Base-by-base conservation (phyloP, 257 asterid species). In the Buddleja alternifolia region DNA sequence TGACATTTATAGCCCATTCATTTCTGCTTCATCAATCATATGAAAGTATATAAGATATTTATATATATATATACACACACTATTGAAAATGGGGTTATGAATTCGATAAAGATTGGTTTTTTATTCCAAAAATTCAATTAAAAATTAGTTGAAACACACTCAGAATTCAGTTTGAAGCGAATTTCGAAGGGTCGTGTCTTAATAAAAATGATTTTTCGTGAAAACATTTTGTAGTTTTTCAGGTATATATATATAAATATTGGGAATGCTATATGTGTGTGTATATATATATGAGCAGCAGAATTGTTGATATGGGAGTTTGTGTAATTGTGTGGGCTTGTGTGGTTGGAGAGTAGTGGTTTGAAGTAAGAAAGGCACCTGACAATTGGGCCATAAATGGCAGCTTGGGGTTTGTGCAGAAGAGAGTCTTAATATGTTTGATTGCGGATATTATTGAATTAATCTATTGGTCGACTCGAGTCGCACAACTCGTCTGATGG, bases 351-450 rank as follows among this genome's bases (percentile, higher is more conserved):
- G 78, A 20, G 66, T 5, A 21, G 64, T 44, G 40, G 71, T 60
- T 70, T 69, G 78, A 75, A 79, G 89, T 47, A 66, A n/a, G n/a
- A n/a, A n/a, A n/a, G 83, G 74, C 63, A 82, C 63, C 77, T 85
- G 92, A 81, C 76, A 81, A 58, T 62, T 74, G 85, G 89, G 84
- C 87, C 90, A 83, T 70, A 55, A 63, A n/a, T 59, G 83, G 66
- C 83, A 75, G 80, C 82, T 70, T 57, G 78, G 81, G 66, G 73
- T 61, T 4, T 62, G 66, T 54, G 75, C 47, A 32, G 34, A 36
- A n/a, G n/a, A n/a, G n/a, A n/a, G n/a, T n/a, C n/a, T n/a, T n/a
- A n/a, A n/a, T n/a, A n/a, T n/a, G n/a, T n/a, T n/a, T n/a, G n/a
- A n/a, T n/a, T n/a, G n/a, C n/a, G n/a, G n/a, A n/a, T n/a, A n/a